These are phyloP conservation scores for Candida dajiaensis DNA, from an alignment of 805 yeast species.

Conservation along the genomic window DNA sequence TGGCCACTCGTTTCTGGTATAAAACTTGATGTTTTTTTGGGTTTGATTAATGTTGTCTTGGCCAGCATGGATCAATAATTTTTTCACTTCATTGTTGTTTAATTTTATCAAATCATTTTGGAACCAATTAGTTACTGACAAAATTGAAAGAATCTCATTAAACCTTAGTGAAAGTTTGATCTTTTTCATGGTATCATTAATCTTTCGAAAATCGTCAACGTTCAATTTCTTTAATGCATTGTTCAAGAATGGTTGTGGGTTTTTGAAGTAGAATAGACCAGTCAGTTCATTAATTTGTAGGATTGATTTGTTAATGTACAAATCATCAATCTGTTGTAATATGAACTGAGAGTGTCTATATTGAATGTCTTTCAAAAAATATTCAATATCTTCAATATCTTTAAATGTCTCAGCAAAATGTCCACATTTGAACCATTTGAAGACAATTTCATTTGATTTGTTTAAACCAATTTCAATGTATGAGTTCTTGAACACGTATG, in stretches of 20 bases:
- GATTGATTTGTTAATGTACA: conserved; percentile 23
- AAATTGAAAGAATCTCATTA: conserved; percentile 46
- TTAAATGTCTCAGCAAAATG: conserved; percentile 27
- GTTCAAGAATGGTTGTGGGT: conserved; percentile 33
- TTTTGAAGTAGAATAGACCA: conserved; percentile 39
- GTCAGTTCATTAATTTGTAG: conserved; percentile 24
- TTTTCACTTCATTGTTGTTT: conserved; percentile 38
- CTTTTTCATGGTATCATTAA: conserved; percentile 16
- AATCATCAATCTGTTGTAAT: conserved; percentile 27
- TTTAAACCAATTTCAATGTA: conserved; percentile 59
- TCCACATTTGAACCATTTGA: conserved; percentile 63
- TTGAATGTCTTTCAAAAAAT: conserved; percentile 32
- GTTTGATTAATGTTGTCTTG: not conserved
- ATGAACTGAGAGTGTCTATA: conserved; percentile 34
- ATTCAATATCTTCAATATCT: conserved; percentile 32
- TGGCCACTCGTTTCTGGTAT: conserved; percentile 30
- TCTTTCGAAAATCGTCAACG: conserved; percentile 21
- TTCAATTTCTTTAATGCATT: conserved; percentile 19
- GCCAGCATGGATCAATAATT: not conserved
- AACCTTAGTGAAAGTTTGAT: conserved; percentile 16
- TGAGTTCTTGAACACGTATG: conserved; percentile 42
- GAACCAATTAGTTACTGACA: conserved; percentile 66
- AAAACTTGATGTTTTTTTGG: conserved; percentile 27
- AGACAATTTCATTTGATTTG: conserved; percentile 38
- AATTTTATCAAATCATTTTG: conserved; percentile 48